Conservation (phyloP, 169 alveolate genomes). For the Cryptosporidium meleagridis region DNA sequence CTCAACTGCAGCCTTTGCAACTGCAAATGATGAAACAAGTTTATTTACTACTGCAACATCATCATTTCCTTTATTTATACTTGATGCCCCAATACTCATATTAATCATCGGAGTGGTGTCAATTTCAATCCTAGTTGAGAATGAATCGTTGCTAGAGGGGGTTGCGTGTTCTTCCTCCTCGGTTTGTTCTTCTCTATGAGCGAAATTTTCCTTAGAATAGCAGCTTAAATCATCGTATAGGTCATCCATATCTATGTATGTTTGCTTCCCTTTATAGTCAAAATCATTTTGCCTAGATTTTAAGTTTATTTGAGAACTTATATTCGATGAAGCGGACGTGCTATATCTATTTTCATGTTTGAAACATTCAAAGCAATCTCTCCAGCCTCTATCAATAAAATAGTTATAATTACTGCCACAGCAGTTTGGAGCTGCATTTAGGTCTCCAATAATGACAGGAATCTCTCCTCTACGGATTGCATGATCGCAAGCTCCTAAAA, state of each 20-base stretch:
- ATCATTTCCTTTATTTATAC: slow-evolving; percentile 5
- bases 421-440: slow-evolving; percentile 90
- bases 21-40: slow-evolving; percentile 66
- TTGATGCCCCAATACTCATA: background rate
- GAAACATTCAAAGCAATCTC: slow-evolving; percentile 82
- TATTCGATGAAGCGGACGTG: slow-evolving; percentile 27
- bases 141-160: slow-evolving; percentile 11
- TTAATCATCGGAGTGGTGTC: slow-evolving; percentile 51
- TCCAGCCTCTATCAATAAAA: slow-evolving; percentile 89
- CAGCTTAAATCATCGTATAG: slow-evolving; percentile 44
- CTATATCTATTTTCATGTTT: slow-evolving; percentile 8
- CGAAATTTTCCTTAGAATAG: slow-evolving; percentile 17
- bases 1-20: slow-evolving; percentile 65
- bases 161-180: slow-evolving; percentile 21
- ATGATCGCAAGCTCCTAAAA: slow-evolving; percentile 83
- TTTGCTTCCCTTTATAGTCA: slow-evolving; percentile 11
- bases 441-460: slow-evolving; percentile 90
- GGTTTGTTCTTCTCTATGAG: slow-evolving; percentile 8
- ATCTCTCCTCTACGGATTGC: slow-evolving; percentile 86
- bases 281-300: background rate
- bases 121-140: slow-evolving; percentile 31
- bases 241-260: slow-evolving; percentile 55
- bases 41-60: slow-evolving; percentile 63
- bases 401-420: slow-evolving; percentile 89
- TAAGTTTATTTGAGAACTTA: slow-evolving; percentile 18